A percentile compares a stretch with the other conserved stretches of the same genome.
Evolutionary conservation across 495 filamentous ascomycete species (phyloP).

Genomic region (Chaetomium tenue): DNA sequence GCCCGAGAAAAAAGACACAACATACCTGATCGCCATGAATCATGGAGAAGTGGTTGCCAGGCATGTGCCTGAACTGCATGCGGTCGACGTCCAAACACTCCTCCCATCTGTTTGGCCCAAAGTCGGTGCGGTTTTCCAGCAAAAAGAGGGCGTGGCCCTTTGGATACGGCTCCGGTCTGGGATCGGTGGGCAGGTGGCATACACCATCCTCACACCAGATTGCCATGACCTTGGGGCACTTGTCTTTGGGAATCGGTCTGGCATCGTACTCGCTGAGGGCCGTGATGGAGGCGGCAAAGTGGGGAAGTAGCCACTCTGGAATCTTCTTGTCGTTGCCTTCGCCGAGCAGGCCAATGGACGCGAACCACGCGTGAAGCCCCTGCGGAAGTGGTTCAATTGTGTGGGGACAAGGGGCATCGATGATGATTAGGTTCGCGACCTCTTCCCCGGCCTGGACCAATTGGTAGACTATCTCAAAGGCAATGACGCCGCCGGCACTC

Average conservation of each 20-base stretch:
- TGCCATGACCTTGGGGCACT: conserved; percentile 63
- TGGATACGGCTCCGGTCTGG: conserved; percentile 65
- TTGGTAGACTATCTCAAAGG: conserved; percentile 76
- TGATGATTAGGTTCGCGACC: conserved; percentile 73
- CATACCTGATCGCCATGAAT: conserved; percentile 60
- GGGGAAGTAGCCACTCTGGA: conserved; percentile 77
- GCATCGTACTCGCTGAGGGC: conserved; percentile 71
- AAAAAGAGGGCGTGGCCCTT: conserved; percentile 77
- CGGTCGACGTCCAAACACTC: conserved; percentile 65
- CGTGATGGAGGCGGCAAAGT: conserved; percentile 75
- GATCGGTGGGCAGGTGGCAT: conserved; percentile 66
- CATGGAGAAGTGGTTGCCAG: conserved; percentile 71
- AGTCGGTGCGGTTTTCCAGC: conserved; percentile 72
- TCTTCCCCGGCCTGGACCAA: conserved; percentile 64
- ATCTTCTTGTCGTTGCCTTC: conserved; percentile 59
- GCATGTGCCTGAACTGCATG: conserved; percentile 60
- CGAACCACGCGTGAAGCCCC: conserved; percentile 76
- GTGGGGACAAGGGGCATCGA: conserved; percentile 79
- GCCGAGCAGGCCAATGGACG: conserved; percentile 75
- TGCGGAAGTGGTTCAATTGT: conserved; percentile 74
- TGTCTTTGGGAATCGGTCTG: conserved; percentile 49
- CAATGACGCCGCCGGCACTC: conserved; percentile 86
- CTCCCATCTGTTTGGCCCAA: conserved; percentile 78
- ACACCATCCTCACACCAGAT: conserved; percentile 85
- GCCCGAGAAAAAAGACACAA: conserved; percentile 12